Conservation (phyloP, 805 yeast species). For the Metschnikowia amazonensis region DNA sequence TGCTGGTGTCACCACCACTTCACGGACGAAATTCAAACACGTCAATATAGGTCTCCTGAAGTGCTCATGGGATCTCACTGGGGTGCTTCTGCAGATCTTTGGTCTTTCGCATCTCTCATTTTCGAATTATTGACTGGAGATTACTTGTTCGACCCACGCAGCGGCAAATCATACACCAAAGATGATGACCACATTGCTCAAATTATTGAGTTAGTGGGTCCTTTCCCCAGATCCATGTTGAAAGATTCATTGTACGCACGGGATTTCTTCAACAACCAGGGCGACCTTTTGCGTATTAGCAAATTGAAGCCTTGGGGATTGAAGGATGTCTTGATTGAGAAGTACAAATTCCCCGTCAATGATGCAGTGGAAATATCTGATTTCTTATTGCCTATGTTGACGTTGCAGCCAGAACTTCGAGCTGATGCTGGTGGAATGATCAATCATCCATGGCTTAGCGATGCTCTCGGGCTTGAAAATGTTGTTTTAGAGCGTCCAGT, state of each 20-base stretch:
- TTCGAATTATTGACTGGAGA: conserved; percentile 62
- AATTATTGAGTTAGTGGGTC: conserved; percentile 51
- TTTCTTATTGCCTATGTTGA: conserved; percentile 80
- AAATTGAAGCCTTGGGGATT: conserved; percentile 51
- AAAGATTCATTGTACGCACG: conserved; percentile 33
- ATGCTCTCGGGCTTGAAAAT: conserved; percentile 72
- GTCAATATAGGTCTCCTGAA: conserved; percentile 67
- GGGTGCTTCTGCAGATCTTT: conserved; percentile 61
- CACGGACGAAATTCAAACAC: conserved; percentile 64
- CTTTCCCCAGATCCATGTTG: conserved; percentile 38
- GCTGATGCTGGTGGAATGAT: conserved; percentile 97
- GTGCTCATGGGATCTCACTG: conserved; percentile 52
- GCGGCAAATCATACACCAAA: conserved; percentile 43
- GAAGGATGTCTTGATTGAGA: conserved; percentile 45
- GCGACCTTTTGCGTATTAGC: conserved; percentile 42
- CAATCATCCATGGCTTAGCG: conserved; percentile 80
- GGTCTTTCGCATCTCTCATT: conserved; percentile 58
- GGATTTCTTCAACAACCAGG: conserved; percentile 20
- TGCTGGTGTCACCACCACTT: conserved; percentile 62
- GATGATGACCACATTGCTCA: conserved; percentile 65
- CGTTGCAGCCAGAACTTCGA: conserved; percentile 70
- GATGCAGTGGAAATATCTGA: conserved; percentile 74
- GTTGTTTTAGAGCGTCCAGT: conserved; percentile 68
- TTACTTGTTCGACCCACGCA: conserved; percentile 57
- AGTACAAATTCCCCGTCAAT: conserved; percentile 48